Base-by-base conservation (phyloP, 306 rosid genomes). In the Ziziphus jujuba region DNA sequence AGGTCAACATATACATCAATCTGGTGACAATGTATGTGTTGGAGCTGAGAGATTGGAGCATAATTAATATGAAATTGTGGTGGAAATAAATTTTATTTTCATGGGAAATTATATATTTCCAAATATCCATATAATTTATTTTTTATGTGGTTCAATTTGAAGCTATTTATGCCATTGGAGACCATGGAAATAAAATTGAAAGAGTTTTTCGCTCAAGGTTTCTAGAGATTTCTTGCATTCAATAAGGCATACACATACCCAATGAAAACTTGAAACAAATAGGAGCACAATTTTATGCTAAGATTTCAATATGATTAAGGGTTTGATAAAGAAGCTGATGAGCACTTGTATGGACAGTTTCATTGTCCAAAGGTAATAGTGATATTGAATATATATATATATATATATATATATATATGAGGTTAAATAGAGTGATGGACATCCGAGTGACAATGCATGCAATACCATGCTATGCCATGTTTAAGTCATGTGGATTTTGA, bases 51-150 rank as follows among this genome's bases (percentile, higher is more conserved):
- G 45, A 22, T 56, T 7, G 13, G 40, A 44, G 7, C 7, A 0
- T 40, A 57, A 1, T n/a, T 7, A 12, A 57, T 14, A 9, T 0
- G 55, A 16, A 72, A 20, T 9, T 72, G 65, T 64, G 77, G 71
- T 63, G 65, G 65, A 45, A 49, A 72, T 55, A 21, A 15, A 44
- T 25, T n/a, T 43, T 43, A 13, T 9, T 56, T 44, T 56, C 21
- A 45, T 68, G 33, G 2, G 47, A 16, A 28, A 57, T 28, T 28
- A 28, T 45, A 56, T 56, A 45, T 25, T 35, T 10, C 44, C 9
- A 38, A 38, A 24, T 59, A 59, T 20, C 11, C 12, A 38, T 5
- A 7, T 28, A 40, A 7, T 38, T 38, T 6, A 2, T 9, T 15
- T 19, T 36, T 36, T 60, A n/a, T 38, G 65, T 60, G 65, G 19